Evolutionary conservation across 2,329 filamentous ascomycete species (phyloP).

Genomic region (Phaeophleospora eucalypticola): DNA sequence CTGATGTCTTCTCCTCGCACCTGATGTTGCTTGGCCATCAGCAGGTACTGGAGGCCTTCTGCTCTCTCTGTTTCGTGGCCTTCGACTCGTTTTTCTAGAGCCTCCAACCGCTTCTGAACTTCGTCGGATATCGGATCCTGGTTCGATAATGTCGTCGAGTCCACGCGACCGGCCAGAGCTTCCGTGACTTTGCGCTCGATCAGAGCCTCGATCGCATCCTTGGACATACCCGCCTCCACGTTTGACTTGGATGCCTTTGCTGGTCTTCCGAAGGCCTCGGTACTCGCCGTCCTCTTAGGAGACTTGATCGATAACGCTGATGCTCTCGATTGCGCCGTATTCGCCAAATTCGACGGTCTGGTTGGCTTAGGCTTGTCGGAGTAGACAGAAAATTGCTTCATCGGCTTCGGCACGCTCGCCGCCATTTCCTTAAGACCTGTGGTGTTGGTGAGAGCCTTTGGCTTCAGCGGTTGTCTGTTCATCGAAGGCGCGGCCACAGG

Average conservation of each 20-base stretch:
- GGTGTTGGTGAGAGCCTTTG: constrained; percentile 69
- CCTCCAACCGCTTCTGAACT: constrained; percentile 74
- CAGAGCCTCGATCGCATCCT: constrained; percentile 78
- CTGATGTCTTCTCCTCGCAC: constrained; percentile 73
- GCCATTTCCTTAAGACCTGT: constrained; percentile 44
- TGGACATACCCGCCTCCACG: constrained; percentile 39
- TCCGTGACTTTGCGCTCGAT: constrained; percentile 89
- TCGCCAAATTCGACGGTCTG: constrained; percentile 21
- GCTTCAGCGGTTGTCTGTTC: constrained; percentile 70
- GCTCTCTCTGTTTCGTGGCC: constrained; percentile 67
- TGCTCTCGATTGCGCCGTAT: constrained; percentile 22
- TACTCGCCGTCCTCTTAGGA: constrained; percentile 42
- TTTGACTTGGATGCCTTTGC: constrained; percentile 38
- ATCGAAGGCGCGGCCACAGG: constrained; percentile 38
- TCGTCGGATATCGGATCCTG: constrained; percentile 60
- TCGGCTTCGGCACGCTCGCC: constrained; percentile 60
- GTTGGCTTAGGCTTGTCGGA: constrained; percentile 63
- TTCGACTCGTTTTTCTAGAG: constrained; percentile 81
- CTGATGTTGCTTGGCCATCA: constrained; percentile 91
- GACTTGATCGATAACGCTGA: constrained; percentile 22
- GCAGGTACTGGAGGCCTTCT: constrained; percentile 76
- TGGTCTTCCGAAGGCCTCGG: constrained; percentile 38
- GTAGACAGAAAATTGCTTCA: constrained; percentile 83
- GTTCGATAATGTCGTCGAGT: constrained; percentile 26
- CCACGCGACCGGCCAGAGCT: constrained; percentile 71